Conservation (phyloP, 441 rosid species). For the Mallotus repandus region DNA sequence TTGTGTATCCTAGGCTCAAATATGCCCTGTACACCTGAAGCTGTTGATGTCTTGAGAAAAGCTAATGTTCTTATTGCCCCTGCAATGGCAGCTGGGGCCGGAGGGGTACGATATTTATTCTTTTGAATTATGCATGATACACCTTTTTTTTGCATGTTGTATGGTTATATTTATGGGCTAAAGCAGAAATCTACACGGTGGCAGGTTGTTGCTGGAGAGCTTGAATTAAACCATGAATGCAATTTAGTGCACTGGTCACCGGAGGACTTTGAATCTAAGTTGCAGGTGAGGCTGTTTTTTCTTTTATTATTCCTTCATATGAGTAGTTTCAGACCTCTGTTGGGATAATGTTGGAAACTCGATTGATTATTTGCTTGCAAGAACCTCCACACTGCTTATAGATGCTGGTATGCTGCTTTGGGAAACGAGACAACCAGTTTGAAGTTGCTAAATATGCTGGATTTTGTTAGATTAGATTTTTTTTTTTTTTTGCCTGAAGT, state of each 20-base stretch:
- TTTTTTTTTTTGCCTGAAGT: neutral
- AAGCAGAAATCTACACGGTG: constrained; percentile 21
- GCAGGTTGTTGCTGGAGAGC: constrained; percentile 99
- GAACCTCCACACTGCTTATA: neutral
- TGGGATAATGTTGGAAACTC: neutral
- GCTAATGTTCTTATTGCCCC: constrained; percentile 93
- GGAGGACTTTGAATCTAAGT: constrained; percentile 92
- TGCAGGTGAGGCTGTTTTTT: constrained; percentile 54
- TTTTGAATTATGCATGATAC: constrained; percentile 11
- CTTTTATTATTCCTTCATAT: constrained; percentile 4
- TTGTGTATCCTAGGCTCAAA: constrained; percentile 59
- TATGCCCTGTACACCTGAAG: constrained; percentile 98
- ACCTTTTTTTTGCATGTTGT: neutral
- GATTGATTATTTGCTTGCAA: neutral
- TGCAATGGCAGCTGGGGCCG: constrained; percentile 99
- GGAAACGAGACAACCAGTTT: constrained; percentile 7
- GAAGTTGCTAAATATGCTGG: neutral
- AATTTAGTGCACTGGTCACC: constrained; percentile 95
- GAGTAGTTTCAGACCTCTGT: neutral
- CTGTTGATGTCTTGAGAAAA: constrained; percentile 81
- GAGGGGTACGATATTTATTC: constrained; percentile 63
- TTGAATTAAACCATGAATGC: constrained; percentile 87
- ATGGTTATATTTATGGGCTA: neutral
- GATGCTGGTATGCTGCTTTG: neutral
- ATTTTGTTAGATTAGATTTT: neutral